Evolutionary conservation across 2,329 filamentous ascomycete genomes (phyloP).

Genomic region (Calycina marina): DNA sequence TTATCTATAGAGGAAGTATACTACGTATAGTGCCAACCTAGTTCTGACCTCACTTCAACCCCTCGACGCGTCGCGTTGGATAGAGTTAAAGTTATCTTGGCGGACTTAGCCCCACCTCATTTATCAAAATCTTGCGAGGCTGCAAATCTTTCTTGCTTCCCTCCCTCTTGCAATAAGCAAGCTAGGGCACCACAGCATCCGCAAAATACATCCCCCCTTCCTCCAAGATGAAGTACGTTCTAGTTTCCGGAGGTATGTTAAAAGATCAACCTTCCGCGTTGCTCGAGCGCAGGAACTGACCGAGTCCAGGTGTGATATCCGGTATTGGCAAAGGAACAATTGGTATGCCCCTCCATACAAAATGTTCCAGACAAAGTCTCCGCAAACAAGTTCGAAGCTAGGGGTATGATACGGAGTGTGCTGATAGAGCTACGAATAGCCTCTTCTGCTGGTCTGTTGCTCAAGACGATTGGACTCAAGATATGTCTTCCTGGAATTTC

Average conservation of each 20-base stretch:
- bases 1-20: no score
- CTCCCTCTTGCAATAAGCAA: constrained; percentile 19
- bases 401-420: not conserved
- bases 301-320: constrained; percentile 31
- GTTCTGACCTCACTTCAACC: no score
- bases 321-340: constrained; percentile 52
- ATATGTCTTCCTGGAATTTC: constrained; percentile 33
- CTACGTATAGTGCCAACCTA: no score
- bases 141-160: constrained; percentile 9
- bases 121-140: constrained; percentile 1
- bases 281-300: constrained; percentile 8
- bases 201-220: no score
- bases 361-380: not conserved
- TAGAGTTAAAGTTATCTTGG: constrained; percentile 1
- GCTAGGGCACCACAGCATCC: constrained; percentile 14
- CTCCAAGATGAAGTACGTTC: constrained; percentile 62
- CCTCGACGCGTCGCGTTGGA: constrained; percentile 4
- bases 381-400: not conserved
- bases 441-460: constrained; percentile 56
- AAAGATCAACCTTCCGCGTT: not conserved
- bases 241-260: constrained; percentile 55
- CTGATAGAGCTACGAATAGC: constrained; percentile 27
- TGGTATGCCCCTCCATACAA: constrained; percentile 29
- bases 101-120: not conserved
- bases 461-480: constrained; percentile 70